Base-by-base conservation (phyloP, 140 eudicot species). In the Artemisia princeps region DNA sequence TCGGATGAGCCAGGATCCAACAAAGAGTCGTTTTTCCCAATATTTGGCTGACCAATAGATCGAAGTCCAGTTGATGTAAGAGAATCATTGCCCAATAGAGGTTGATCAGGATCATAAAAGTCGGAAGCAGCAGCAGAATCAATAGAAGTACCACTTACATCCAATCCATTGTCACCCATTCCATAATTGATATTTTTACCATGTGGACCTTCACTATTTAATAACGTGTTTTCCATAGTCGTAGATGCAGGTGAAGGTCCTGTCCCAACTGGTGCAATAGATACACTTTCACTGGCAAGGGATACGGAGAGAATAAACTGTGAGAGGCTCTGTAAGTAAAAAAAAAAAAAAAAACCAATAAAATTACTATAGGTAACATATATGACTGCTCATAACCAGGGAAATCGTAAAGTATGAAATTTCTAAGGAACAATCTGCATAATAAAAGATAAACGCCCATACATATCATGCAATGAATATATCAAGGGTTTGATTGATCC, bases 31-130 rank as follows among this genome's bases (percentile, higher is more conserved):
- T 56, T 69, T 64, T 79, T 80, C 64, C 74, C 81, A 12, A 61
- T 67, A 62, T 75, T 76, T 20, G 87, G 64, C 28, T 80, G 81
- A 50, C 68, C 77, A 64, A 72, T 55, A 1, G 57, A 76, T 60
- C 56, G 72, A 50, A 87, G 70, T 40, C 77, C 83, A 44, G 80
- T 55, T 72, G 88, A 84, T 62, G 91, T 67, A 73, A 68, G 84
- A 13, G 85, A 77, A 81, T 81, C 88, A 76, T 80, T 91, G n/a
- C 84, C 74, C 95, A 91, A 91, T 60, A 85, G 71, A 77, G 97
- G 97, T 75, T 91, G 95, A 68, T 91, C 97, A 33, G 95, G 97
- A 82, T 91, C 96, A 80, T 91, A 91, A 15, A 85, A 74, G 75
- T 90, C 97, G 68, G 87, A 78, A 0, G 63, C 79, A 70, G 49